Evolutionary conservation across 2,329 filamentous ascomycete species (phyloP).

Genomic region (Orbilia oligospora): DNA sequence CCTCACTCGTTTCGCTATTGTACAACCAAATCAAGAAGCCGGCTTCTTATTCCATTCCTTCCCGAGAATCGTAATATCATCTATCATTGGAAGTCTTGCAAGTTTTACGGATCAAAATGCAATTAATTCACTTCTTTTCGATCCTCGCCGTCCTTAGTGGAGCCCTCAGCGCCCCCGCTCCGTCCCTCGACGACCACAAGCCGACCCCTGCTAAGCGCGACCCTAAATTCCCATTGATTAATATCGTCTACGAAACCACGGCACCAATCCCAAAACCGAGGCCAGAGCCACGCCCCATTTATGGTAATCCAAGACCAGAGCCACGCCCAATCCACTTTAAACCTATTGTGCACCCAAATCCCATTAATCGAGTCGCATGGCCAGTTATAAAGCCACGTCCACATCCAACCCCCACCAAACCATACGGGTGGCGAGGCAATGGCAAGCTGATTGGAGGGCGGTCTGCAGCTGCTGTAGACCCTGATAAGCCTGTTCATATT

Average conservation of each 20-base stretch:
- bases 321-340: background rate
- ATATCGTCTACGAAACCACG: constrained; percentile 1
- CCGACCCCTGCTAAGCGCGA: constrained; percentile 10
- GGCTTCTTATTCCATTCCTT: constrained; percentile 24
- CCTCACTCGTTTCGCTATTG: background rate
- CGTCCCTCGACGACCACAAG: background rate
- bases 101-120: constrained; percentile 20
- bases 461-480: background rate
- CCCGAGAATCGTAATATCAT: background rate
- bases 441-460: background rate
- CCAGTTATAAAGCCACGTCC: background rate
- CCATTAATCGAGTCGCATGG: background rate
- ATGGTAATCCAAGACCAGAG: background rate
- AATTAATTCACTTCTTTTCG: background rate
- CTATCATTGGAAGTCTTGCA: no score
- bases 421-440: background rate
- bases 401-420: background rate
- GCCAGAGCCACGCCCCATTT: constrained; percentile 3
- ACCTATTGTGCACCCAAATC: background rate
- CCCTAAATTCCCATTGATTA: background rate
- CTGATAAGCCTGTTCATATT: constrained; percentile 9
- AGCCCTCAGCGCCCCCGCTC: constrained; percentile 3
- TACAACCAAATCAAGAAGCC: constrained; percentile 17
- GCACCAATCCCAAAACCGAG: background rate
- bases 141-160: background rate